These are phyloP conservation scores for Talaromyces albobiverticillius DNA, from an alignment of 2,329 filamentous ascomycete species.

Conservation along the genomic window DNA sequence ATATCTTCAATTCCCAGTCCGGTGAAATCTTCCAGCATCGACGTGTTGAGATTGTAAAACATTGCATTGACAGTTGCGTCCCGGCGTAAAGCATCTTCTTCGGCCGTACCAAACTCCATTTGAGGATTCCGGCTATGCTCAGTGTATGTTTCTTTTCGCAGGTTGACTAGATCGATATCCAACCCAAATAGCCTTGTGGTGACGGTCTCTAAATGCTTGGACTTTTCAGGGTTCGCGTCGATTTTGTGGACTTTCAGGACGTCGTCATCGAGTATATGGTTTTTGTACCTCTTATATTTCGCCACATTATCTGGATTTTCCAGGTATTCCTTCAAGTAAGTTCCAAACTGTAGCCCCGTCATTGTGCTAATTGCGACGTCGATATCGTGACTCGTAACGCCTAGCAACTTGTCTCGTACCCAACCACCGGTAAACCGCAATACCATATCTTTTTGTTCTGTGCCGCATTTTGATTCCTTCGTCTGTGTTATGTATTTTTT, in stretches of 20 bases:
- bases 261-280: slow-evolving; percentile 57
- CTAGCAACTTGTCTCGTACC: slow-evolving; percentile 51
- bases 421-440: slow-evolving; percentile 50
- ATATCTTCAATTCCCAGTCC: slow-evolving; percentile 71
- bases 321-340: slow-evolving; percentile 42
- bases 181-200: slow-evolving; percentile 81
- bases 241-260: slow-evolving; percentile 82
- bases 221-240: slow-evolving; percentile 89
- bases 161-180: slow-evolving; percentile 91
- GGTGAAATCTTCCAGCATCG: slow-evolving; percentile 80
- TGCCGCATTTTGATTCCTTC: background rate
- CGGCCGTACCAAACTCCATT: slow-evolving; percentile 89
- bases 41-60: slow-evolving; percentile 87
- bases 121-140: slow-evolving; percentile 86
- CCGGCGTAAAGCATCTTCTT: slow-evolving; percentile 82
- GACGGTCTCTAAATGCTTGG: slow-evolving; percentile 90
- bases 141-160: slow-evolving; percentile 86
- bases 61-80: slow-evolving; percentile 95
- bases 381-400: slow-evolving; percentile 46
- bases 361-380: slow-evolving; percentile 50
- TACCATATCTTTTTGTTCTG: slow-evolving; percentile 43
- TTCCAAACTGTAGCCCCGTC: slow-evolving; percentile 49
- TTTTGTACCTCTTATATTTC: slow-evolving; percentile 43
- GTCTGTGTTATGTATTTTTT: slow-evolving; percentile 59
- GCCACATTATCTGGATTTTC: slow-evolving; percentile 37